Evolutionary conservation across 2,329 filamentous ascomycete species (phyloP).

Genomic region (Phialemoniopsis sp.): DNA sequence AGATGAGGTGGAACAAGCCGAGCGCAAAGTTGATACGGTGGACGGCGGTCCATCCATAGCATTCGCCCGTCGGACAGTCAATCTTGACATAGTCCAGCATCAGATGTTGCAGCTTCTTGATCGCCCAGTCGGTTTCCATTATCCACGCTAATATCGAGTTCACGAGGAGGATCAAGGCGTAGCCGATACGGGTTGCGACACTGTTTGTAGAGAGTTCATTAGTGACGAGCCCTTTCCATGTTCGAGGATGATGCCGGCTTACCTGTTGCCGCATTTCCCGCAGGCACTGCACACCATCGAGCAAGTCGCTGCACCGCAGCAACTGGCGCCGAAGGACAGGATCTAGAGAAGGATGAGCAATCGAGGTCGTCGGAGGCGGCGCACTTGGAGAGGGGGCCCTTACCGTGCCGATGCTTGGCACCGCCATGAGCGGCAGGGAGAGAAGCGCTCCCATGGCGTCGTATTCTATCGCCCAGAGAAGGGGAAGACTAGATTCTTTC

Average conservation of each 20-base stretch:
- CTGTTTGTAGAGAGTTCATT: conserved; percentile 45
- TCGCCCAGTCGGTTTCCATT: conserved; percentile 98
- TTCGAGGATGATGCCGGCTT: conserved; percentile 18
- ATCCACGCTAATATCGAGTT: conserved; percentile 98
- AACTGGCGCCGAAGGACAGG: conserved; percentile 77
- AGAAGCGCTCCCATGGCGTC: conserved; percentile 79
- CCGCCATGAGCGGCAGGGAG: conserved; percentile 81
- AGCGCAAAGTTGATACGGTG: conserved; percentile 98
- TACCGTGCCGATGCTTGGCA: conserved; percentile 85
- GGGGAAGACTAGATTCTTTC: no score
- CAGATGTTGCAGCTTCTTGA: conserved; percentile 89
- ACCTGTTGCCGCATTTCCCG: conserved; percentile 96
- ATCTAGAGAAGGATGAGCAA: conserved; percentile 43
- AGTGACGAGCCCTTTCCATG: not conserved
- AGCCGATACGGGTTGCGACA: conserved; percentile 94
- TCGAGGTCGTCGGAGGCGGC: not conserved
- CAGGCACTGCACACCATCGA: conserved; percentile 94
- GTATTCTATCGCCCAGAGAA: no score
- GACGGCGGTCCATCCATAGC: conserved; percentile 93
- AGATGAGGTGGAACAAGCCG: conserved; percentile 85
- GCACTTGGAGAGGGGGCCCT: conserved; percentile 25
- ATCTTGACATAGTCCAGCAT: conserved; percentile 96
- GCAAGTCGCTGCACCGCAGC: conserved; percentile 94
- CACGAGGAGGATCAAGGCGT: conserved; percentile 87
- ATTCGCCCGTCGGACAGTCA: conserved; percentile 83